Base-by-base conservation (phyloP, 768 basidiomycete species). In the Mrakia blollopis region DNA sequence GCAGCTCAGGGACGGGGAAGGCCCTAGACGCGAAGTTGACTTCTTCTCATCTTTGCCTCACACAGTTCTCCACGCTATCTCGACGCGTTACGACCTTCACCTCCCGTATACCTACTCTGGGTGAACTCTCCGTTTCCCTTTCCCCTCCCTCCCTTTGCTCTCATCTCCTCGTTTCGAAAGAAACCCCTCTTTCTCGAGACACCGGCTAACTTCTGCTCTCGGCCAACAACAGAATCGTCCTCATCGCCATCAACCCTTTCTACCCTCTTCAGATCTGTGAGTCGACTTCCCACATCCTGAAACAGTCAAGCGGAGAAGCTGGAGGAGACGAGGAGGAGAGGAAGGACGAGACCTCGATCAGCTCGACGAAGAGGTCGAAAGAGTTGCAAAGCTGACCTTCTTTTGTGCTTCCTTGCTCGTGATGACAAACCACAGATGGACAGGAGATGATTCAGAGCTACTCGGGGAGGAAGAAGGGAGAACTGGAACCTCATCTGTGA, bases 101-200 rank as follows among this genome's bases (percentile, higher is more conserved):
- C 93, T 92, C 83, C 98, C 98, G 81, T 99, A 98, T 82, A 98
- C 97, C 44, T 99, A 98, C 86, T 95, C 93, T 79, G 97, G 97
- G 77, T 78, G 62, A 60, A 67, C 71, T 44, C 39, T 57, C 47
- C 32, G 8, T n/a, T 41, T 41, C 39, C 39, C 39, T 23, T 50
- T 61, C 10, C 23, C 54, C 44, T n/a, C 23, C 72, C 25, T 28
- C 57, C n/a, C n/a, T n/a, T 41, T 30, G 30, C n/a, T 37, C 61
- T 32, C 61, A 62, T 14, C n/a, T 39, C 32, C 32, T 61, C 41
- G 57, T 63, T n/a, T 18, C 37, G 21, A 32, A 7, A 35, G 23
- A 18, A 16, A 30, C 37, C 65, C 65, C 65, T 41, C 39, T 41
- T n/a, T 37, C 65, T 39, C 63, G 10, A 11, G 32, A n/a, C 63